A percentile compares a stretch with the other conserved stretches of the same genome.
Conservation (phyloP, 1,284 basidiomycete genomes). For the Vanrija humicola region DNA sequence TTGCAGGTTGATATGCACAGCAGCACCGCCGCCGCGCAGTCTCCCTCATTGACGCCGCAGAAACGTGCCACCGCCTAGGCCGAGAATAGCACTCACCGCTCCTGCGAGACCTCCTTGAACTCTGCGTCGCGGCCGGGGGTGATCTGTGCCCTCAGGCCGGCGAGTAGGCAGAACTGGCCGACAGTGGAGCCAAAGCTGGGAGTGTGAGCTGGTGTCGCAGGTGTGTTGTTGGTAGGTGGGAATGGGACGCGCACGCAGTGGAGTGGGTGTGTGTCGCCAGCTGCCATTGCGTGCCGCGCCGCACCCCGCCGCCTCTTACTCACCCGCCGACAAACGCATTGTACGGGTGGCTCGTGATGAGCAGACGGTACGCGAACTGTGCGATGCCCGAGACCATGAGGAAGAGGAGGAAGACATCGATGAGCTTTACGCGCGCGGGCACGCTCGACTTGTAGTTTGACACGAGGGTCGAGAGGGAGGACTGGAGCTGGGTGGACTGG, state of each 20-base stretch:
- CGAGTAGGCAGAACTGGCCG: slow-evolving; percentile 93
- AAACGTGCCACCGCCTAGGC: background rate
- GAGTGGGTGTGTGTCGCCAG: background rate
- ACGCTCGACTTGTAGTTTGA: slow-evolving; percentile 74
- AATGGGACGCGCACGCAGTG: background rate
- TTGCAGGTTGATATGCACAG: too few relatives aligned
- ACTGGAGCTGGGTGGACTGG: slow-evolving; percentile 21
- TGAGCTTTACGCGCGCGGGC: slow-evolving; percentile 79
- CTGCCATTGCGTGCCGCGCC: too few relatives aligned
- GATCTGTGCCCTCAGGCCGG: slow-evolving; percentile 86
- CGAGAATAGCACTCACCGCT: slow-evolving; percentile 61
- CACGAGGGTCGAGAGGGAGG: slow-evolving; percentile 61
- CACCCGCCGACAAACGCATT: slow-evolving; percentile 96
- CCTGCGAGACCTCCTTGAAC: slow-evolving; percentile 89
- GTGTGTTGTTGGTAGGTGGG: background rate
- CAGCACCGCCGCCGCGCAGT: background rate
- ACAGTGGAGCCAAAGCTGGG: slow-evolving; percentile 84
- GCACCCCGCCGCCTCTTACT: slow-evolving; percentile 35
- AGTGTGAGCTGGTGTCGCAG: slow-evolving; percentile 2
- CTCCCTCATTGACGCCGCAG: background rate
- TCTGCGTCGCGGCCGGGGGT: slow-evolving; percentile 62
- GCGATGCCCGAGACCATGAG: slow-evolving; percentile 84
- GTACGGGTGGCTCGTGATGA: slow-evolving; percentile 92
- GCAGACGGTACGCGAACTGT: slow-evolving; percentile 87
- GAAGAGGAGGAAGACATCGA: slow-evolving; percentile 90